Evolutionary conservation across 2,329 filamentous ascomycete genomes (phyloP).

Genomic region (Escovopsis sp.): DNA sequence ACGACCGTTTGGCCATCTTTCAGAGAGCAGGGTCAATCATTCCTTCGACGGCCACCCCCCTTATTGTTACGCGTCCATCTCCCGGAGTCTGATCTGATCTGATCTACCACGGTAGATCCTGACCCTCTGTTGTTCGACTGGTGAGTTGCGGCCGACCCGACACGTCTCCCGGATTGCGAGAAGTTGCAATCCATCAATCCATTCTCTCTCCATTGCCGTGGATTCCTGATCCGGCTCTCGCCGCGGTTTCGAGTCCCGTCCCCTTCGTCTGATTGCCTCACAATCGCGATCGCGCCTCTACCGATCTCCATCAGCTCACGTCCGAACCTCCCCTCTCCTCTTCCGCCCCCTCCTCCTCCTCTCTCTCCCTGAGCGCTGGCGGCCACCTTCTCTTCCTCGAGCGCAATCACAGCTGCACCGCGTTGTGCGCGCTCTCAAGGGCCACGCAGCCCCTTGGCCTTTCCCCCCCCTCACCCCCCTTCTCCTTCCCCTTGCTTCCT

Average conservation of each 20-base stretch:
- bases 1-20: constrained; percentile 8
- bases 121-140: too few species aligned
- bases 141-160: too few species aligned
- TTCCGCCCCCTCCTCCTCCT: constrained; percentile 3
- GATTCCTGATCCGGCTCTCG: not conserved
- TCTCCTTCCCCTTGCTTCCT: too few species aligned
- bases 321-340: too few species aligned
- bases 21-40: constrained; percentile 13
- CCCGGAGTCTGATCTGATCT: too few species aligned
- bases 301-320: too few species aligned
- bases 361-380: constrained; percentile 9
- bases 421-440: not conserved
- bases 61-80: constrained; percentile 20
- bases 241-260: not conserved
- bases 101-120: too few species aligned
- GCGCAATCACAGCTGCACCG: not conserved
- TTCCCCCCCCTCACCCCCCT: too few species aligned
- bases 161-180: not conserved
- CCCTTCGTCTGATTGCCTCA: too few species aligned
- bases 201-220: not conserved
- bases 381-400: not conserved
- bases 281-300: too few species aligned
- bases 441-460: too few species aligned
- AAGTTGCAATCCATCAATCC: not conserved
- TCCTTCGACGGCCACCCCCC: constrained; percentile 9